Conservation (phyloP, 805 yeast genomes). For the Starmerella riodocensis region DNA sequence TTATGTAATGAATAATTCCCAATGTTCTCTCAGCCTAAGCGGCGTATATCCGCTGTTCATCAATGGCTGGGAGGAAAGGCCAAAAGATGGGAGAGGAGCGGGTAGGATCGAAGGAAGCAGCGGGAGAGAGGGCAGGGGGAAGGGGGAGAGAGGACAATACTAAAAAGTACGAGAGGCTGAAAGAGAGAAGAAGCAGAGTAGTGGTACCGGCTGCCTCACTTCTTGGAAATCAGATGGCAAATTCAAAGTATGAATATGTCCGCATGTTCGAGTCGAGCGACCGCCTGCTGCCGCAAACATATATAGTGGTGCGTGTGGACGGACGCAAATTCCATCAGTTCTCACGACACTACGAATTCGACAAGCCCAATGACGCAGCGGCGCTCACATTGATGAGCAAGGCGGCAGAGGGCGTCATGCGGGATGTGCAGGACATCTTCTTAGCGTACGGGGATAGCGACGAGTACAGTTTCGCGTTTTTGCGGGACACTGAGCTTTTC, state of each 20-base stretch:
- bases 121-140: too few relatives aligned
- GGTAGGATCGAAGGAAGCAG: too few relatives aligned
- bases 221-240: conserved; percentile 39
- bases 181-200: too few relatives aligned
- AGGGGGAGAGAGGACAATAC: too few relatives aligned
- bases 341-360: conserved; percentile 57
- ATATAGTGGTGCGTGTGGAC: conserved; percentile 74
- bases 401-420: conserved; percentile 56
- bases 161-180: too few relatives aligned
- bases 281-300: conserved; percentile 61
- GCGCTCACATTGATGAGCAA: conserved; percentile 73
- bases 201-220: too few relatives aligned
- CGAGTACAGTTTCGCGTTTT: conserved; percentile 74
- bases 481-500: conserved; percentile 50
- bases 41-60: too few relatives aligned
- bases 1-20: too few relatives aligned
- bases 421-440: conserved; percentile 54
- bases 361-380: conserved; percentile 71
- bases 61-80: too few relatives aligned
- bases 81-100: too few relatives aligned
- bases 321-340: conserved; percentile 86
- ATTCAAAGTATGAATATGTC: conserved; percentile 79
- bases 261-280: conserved; percentile 65
- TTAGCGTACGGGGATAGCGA: conserved; percentile 92
- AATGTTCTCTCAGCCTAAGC: too few relatives aligned